Percentiles rank a stretch among this genome's conserved stretches.
Evolutionary conservation across 139 green algal genomes (phyloP).

Genomic region (Chlamydomonas eustigma): DNA sequence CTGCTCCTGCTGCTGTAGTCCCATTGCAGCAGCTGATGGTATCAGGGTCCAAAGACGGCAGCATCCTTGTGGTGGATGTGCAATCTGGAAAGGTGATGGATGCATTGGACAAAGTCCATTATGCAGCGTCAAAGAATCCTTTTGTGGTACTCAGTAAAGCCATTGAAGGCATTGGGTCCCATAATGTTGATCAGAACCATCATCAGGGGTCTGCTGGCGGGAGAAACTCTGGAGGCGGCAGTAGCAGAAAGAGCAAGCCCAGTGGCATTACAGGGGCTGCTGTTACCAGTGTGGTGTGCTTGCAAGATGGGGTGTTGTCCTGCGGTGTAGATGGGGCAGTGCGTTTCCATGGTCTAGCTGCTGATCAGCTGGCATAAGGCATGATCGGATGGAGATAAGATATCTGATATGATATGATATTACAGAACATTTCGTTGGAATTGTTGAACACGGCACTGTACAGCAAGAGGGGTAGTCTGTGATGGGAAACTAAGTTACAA

Average conservation of each 20-base stretch:
- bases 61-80: not conserved
- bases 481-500: too few relatives aligned
- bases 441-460: too few relatives aligned
- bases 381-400: not conserved
- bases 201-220: not conserved
- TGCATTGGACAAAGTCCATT: slow-evolving; percentile 1
- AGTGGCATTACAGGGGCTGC: not conserved
- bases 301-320: slow-evolving; percentile 8
- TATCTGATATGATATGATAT: not conserved
- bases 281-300: slow-evolving; percentile 2
- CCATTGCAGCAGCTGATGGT: slow-evolving; percentile 14
- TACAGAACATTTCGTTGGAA: too few relatives aligned
- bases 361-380: not conserved
- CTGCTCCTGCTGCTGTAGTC: not conserved
- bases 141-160: not conserved
- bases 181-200: not conserved
- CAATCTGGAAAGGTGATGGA: not conserved
- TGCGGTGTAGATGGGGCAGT: slow-evolving; percentile 9
- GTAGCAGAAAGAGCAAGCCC: not conserved
- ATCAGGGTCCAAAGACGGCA: slow-evolving; percentile 11
- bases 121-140: not conserved
- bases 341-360: not conserved
- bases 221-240: too few relatives aligned
- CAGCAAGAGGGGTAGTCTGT: too few relatives aligned
- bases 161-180: not conserved